phyloP scores from a whole-genome alignment of 441 rosid species.

The Brassica hybrid region DNA sequence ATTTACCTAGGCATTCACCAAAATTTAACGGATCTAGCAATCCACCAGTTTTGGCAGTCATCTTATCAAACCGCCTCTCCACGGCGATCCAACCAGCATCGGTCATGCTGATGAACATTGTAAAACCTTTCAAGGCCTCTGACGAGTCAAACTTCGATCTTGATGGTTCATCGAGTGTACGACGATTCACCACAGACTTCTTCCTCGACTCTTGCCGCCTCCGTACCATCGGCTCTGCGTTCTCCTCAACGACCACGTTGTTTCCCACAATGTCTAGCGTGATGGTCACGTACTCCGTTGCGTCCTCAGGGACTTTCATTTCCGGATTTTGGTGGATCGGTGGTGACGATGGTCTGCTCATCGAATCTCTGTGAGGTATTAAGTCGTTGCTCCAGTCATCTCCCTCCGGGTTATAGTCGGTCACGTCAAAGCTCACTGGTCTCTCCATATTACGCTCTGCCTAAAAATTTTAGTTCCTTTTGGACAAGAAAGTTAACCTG shows the following conservation, averaged over 20 bases:
- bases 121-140: constrained; percentile 49
- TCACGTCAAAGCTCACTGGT: constrained; percentile 22
- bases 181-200: not conserved
- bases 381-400: constrained; percentile 1
- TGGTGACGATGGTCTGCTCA: not conserved
- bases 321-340: constrained; percentile 1
- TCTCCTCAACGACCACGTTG: not conserved
- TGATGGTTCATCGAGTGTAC: not conserved
- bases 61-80: constrained; percentile 50
- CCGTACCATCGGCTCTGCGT: not conserved
- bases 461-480: not conserved
- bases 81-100: constrained; percentile 56
- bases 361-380: not conserved
- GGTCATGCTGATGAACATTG: constrained; percentile 47
- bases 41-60: constrained; percentile 45
- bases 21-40: constrained; percentile 46
- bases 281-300: constrained; percentile 14
- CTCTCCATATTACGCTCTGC: constrained; percentile 10
- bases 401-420: constrained; percentile 21
- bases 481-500: not conserved
- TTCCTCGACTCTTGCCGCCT: no score
- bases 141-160: not conserved
- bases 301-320: not conserved
- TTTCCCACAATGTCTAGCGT: constrained; percentile 16
- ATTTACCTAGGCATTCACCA: constrained; percentile 59